A percentile compares a stretch with the other conserved stretches of the same genome.
These are phyloP conservation scores for Alternaria gaisen DNA, from an alignment of 2,329 filamentous ascomycete genomes.

Conservation along the genomic window DNA sequence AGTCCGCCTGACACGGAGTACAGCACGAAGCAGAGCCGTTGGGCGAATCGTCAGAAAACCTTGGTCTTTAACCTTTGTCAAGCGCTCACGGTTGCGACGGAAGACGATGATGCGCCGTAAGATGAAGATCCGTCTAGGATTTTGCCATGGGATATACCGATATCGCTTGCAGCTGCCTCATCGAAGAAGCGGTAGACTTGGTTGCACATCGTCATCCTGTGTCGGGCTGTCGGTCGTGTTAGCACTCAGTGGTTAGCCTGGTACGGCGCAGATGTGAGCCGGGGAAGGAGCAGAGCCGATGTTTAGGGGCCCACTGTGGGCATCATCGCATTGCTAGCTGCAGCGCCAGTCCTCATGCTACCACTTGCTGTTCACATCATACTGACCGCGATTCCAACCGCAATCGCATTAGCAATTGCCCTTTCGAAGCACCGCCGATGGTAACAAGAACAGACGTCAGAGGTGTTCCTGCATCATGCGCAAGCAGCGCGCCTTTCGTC, in stretches of 20 bases:
- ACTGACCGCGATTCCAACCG: slow-evolving; percentile 12
- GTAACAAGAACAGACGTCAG: neutral
- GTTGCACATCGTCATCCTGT: neutral
- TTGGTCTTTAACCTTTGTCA: slow-evolving; percentile 2
- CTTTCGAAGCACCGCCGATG: neutral
- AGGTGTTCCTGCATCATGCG: neutral
- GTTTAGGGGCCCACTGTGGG: slow-evolving; percentile 16
- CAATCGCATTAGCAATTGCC: neutral
- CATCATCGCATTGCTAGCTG: slow-evolving; percentile 25
- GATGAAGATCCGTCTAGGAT: neutral
- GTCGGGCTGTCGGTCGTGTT: slow-evolving; percentile 8
- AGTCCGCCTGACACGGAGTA: slow-evolving; percentile 10
- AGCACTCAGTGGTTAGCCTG: slow-evolving; percentile 12
- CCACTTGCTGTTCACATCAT: slow-evolving; percentile 13
- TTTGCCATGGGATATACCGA: neutral
- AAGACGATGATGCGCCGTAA: slow-evolving; percentile 1
- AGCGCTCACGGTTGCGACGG: slow-evolving; percentile 9
- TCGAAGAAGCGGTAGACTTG: neutral
- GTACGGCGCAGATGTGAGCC: slow-evolving; percentile 14
- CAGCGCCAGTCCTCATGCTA: slow-evolving; percentile 6
- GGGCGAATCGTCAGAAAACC: neutral
- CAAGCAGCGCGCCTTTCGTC: slow-evolving; percentile 4
- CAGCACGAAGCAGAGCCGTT: slow-evolving; percentile 8
- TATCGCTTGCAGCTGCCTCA: slow-evolving; percentile 8
- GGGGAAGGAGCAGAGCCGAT: slow-evolving; percentile 6